Evolutionary conservation across 768 basidiomycete genomes (phyloP).

Genomic region (Auricularia cornea): DNA sequence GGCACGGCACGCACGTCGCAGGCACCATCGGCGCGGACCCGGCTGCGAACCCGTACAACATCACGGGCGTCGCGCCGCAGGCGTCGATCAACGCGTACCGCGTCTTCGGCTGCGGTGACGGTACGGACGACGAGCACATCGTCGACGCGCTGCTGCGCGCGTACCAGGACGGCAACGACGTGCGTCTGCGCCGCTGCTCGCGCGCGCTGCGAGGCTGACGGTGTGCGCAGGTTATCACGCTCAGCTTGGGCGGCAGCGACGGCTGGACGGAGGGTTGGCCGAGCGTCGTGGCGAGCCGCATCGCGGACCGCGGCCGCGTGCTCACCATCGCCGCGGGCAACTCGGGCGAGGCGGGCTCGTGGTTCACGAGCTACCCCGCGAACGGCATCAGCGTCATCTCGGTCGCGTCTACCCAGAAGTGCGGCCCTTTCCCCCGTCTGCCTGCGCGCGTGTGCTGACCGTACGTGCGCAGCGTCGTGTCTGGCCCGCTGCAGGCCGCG

Average conservation of each 20-base stretch:
- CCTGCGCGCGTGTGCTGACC: background rate
- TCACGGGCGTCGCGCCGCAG: slow-evolving; percentile 29
- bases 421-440: background rate
- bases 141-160: slow-evolving; percentile 7
- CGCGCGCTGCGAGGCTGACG: no score
- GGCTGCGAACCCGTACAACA: slow-evolving; percentile 22
- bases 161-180: slow-evolving; percentile 18
- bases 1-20: slow-evolving; percentile 7
- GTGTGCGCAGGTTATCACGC: slow-evolving; percentile 16
- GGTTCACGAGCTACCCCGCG: slow-evolving; percentile 24
- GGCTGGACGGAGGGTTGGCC: slow-evolving; percentile 25
- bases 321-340: slow-evolving; percentile 27
- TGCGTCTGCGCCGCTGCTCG: no score
- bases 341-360: slow-evolving; percentile 22
- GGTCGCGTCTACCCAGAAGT: slow-evolving; percentile 18
- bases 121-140: slow-evolving; percentile 31
- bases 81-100: slow-evolving; percentile 20
- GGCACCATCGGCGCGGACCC: slow-evolving; percentile 21
- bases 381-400: slow-evolving; percentile 21
- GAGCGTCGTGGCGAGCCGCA: slow-evolving; percentile 21
- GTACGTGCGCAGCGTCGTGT: no score
- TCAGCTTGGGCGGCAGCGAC: slow-evolving; percentile 24
- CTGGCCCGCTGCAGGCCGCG: no score
- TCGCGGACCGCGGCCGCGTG: slow-evolving; percentile 22
- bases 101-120: slow-evolving; percentile 10